Conservation (phyloP, 148 eudicot species). For the Suaeda aralocaspica region DNA sequence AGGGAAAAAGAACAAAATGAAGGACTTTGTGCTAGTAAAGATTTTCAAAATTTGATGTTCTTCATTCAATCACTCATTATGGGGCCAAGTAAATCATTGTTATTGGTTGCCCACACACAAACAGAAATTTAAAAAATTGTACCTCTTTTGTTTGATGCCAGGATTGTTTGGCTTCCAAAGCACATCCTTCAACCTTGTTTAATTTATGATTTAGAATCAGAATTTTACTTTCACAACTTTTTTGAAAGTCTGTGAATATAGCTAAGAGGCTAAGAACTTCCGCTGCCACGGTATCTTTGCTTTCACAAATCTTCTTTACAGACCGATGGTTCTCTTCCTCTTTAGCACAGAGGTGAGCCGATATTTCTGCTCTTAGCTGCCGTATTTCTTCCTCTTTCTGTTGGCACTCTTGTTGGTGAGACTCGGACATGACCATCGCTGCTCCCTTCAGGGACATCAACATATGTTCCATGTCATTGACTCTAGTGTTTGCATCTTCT, state of each 20-base stretch:
- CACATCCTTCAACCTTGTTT: conserved; percentile 36
- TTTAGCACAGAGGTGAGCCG: conserved; percentile 43
- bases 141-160: conserved; percentile 69
- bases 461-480: conserved; percentile 67
- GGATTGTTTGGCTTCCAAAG: conserved; percentile 36
- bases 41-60: too few relatives aligned
- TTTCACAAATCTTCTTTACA: conserved; percentile 40
- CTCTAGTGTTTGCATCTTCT: conserved; percentile 59
- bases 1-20: too few relatives aligned
- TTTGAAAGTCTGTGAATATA: conserved; percentile 51
- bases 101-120: not conserved
- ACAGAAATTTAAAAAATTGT: not conserved
- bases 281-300: conserved; percentile 37
- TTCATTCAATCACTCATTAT: too few relatives aligned
- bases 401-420: conserved; percentile 63
- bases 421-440: conserved; percentile 60
- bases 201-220: conserved; percentile 48
- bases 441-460: conserved; percentile 89
- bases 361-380: conserved; percentile 43
- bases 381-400: conserved; percentile 59
- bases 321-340: conserved; percentile 48
- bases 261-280: conserved; percentile 43
- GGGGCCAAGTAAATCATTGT: too few relatives aligned
- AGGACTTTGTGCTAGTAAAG: too few relatives aligned
- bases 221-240: conserved; percentile 39